Evolutionary conservation across 805 yeast species (phyloP).

Genomic region (Saccharomycopsis javanensis): DNA sequence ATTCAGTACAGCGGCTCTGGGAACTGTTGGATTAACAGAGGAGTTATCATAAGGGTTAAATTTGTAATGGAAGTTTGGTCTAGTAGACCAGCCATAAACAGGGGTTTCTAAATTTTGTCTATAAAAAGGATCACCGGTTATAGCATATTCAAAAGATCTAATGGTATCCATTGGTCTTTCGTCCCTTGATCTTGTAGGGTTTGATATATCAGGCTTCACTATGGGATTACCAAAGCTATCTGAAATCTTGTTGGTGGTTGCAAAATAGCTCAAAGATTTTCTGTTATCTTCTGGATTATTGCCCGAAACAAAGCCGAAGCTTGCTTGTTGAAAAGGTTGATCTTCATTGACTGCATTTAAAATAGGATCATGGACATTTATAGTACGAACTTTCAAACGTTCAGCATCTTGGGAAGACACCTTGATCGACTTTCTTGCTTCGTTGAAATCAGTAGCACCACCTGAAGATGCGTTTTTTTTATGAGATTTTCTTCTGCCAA

Average conservation of each 20-base stretch:
- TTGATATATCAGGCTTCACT: conserved; percentile 71
- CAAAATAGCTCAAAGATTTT: conserved; percentile 20
- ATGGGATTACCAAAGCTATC: conserved; percentile 88
- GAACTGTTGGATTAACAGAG: too few relatives aligned
- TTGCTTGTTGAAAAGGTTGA: conserved; percentile 79
- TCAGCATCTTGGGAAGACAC: conserved; percentile 43
- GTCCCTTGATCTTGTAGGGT: conserved; percentile 87
- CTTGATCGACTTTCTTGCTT: conserved; percentile 24
- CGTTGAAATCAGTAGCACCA: not conserved
- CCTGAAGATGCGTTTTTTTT: conserved; percentile 6
- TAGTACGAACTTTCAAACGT: conserved; percentile 50
- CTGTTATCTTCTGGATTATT: not conserved
- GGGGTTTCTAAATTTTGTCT: conserved; percentile 74
- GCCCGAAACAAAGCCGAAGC: not conserved
- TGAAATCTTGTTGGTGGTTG: conserved; percentile 45
- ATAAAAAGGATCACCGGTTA: conserved; percentile 76
- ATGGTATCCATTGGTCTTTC: conserved; percentile 97
- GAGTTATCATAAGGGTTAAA: conserved; percentile 8
- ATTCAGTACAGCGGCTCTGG: conserved; percentile 25
- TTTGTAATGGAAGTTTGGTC: conserved; percentile 54
- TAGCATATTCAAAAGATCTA: conserved; percentile 85
- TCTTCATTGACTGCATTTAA: conserved; percentile 88
- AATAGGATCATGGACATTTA: conserved; percentile 58
- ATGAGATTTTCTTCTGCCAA: conserved; percentile 12
- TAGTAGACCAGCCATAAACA: conserved; percentile 74